Evolutionary conservation across 1,284 basidiomycete genomes (phyloP), one percentile per base, ranked within the genome.

Genomic region (Trichosporon faecale): DNA sequence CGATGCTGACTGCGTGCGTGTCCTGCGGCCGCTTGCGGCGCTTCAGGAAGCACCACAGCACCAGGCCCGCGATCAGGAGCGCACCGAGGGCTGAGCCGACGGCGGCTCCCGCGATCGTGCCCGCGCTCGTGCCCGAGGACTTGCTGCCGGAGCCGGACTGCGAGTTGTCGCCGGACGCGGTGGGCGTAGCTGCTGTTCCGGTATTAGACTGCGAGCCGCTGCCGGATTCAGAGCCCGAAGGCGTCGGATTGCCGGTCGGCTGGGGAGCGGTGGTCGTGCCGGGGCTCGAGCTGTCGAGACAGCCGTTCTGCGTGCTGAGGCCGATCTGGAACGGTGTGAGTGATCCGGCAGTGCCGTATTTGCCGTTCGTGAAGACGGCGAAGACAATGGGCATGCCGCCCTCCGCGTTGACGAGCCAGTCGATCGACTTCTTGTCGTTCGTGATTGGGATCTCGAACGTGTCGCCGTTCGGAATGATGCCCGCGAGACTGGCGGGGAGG

Each of bases 391-490:
- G 67, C 14, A 78, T 80, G 4, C 74, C 74, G 11, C 66, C 35
- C 23, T 67, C 69, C 29, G 79, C 77, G 66, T 79, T 71, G 23
- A 79, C 79, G 16, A 71, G 69, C 79, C 79, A 80, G 66, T 76
- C 70, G 64, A 65, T 27, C 5, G 25, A 35, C 23, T 44, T 46
- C 25, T 65, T 65, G 64, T 46, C 64, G 9, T 44, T 27, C 14
- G 37, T 35, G 33, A 79, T 73, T 3, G 79, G 77, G 11, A 80
- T 66, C n/a, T 69, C 46, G 67, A 76, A 79, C 0, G 78, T 74
- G 11, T 76, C 73, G 16, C 79, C 79, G 61, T 69, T 67, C 1
- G 79, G 79, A 46, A 80, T 76, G 21, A 80, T 33, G 18, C 79
- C 79, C 70, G 72, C 79, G 12, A 79, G 72, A 11, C 68, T 35